Evolutionary conservation across 192 early-diverging fungal species (phyloP).

Genomic region (Entophlyctis helioformis): DNA sequence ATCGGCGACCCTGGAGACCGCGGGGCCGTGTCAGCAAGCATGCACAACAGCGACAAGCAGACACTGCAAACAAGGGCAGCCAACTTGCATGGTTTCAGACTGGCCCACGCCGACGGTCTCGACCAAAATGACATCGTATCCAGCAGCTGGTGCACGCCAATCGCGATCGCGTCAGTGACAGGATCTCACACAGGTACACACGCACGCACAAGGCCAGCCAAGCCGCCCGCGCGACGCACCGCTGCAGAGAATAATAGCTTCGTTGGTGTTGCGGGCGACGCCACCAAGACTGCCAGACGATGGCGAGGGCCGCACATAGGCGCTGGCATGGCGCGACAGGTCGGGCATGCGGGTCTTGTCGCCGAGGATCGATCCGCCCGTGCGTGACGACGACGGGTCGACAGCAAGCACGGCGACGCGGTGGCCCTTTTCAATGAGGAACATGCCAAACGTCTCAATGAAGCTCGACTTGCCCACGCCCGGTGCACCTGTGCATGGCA

Average conservation of each 20-base stretch:
- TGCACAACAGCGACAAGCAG: not conserved
- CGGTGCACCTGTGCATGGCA: conserved; percentile 30
- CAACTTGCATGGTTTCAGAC: conserved; percentile 57
- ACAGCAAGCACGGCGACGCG: conserved; percentile 70
- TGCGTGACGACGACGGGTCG: conserved; percentile 67
- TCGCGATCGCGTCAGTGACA: too few relatives aligned
- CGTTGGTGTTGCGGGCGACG: conserved; percentile 71
- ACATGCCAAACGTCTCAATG: conserved; percentile 73
- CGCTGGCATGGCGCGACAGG: conserved; percentile 44
- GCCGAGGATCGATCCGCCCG: conserved; percentile 73
- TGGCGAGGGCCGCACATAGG: conserved; percentile 71
- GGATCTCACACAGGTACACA: not conserved
- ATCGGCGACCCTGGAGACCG: conserved; percentile 47
- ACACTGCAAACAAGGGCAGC: not conserved
- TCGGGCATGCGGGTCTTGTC: conserved; percentile 80
- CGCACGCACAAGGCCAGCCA: not conserved
- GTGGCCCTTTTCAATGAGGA: conserved; percentile 51
- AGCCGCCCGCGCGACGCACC: conserved; percentile 16
- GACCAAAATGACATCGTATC: conserved; percentile 67
- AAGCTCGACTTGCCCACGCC: conserved; percentile 83
- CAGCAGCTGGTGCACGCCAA: conserved; percentile 37
- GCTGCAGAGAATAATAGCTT: conserved; percentile 69
- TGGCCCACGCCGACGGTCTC: conserved; percentile 85
- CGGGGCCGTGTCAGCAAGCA: too few relatives aligned
- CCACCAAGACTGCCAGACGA: conserved; percentile 60